Evolutionary conservation across 495 filamentous ascomycete species (phyloP), one percentile per base, ranked within the genome.

Genomic region (Tuber aestivum): DNA sequence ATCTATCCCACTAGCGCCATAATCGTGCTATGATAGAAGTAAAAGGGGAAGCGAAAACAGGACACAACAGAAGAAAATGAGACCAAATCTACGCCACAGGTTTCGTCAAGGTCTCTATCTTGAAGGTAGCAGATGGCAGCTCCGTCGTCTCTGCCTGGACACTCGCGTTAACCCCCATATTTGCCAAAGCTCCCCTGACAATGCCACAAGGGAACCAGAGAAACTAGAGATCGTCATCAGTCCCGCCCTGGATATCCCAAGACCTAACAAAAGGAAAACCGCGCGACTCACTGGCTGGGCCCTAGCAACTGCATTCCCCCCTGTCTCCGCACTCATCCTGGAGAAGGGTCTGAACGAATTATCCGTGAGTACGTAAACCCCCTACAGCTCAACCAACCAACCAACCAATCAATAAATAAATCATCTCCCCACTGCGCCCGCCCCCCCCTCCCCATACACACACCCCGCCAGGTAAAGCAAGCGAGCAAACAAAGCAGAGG

Each of bases 351-450:
- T 90, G 86, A 99, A 99, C 42, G 90, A 87, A 84, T 94, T 96
- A 85, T 99, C 95, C 21, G 94, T 97, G 27, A 99, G 87, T 48
- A 99, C 95, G 84, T 97, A 99, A 79, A 97, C 93, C 14, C 95
- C 95, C 92, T 94, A 77, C 73, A 35, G 68, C 72, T 32, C 72
- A 61, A 37, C 32, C 27, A 14, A 45, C 27, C 37, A 38, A 42
- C 48, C n/a, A 78, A 48, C 6, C 73, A 21, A 68, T 72, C 45
- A 45, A 68, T 40, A 44, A 72, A 68, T 20, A 72, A 74, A 70
- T 32, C 0, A 48, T 48, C 45, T 48, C 45, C 45, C 45, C 6
- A 48, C 45, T 20, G 1, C 1, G 12, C 12, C 41, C 41, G 12
- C 41, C 42, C 18, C 18, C 23, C 48, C 23, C 23, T 0, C 8